Percentiles rank a stretch among this genome's conserved stretches.
Conservation (phyloP, 331 rosid species). For the Cucumis variabilis region DNA sequence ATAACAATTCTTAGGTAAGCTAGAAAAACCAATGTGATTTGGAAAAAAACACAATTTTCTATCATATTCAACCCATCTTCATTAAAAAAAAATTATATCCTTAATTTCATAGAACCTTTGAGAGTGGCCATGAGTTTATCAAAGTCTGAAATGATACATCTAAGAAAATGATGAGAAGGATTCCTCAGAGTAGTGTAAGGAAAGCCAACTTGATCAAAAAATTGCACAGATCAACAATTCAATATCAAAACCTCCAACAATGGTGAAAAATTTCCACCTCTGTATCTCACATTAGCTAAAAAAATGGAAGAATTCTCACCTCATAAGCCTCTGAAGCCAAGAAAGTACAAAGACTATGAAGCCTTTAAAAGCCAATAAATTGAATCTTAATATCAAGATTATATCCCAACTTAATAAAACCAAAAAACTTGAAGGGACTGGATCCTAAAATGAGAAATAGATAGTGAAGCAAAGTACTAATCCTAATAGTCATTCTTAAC, state of each 20-base stretch:
- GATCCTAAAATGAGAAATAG: no score
- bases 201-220: conserved; percentile 96
- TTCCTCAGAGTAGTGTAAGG: conserved; percentile 98
- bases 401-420: no score
- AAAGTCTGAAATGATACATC: conserved; percentile 93
- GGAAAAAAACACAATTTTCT: background rate
- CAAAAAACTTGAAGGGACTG: no score
- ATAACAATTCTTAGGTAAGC: no score
- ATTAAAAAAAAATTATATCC: conserved; percentile 52
- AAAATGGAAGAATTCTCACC: conserved; percentile 44
- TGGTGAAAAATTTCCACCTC: background rate
- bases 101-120: conserved; percentile 90
- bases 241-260: background rate
- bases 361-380: no score
- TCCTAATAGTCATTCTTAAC: background rate
- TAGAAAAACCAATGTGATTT: no score
- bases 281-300: background rate
- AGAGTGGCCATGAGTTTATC: conserved; percentile 91
- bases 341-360: no score
- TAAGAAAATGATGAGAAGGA: conserved; percentile 96
- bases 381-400: no score
- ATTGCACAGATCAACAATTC: conserved; percentile 54
- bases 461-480: background rate
- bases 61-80: background rate
- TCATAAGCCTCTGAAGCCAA: conserved; percentile 87